A percentile compares a stretch with the other conserved stretches of the same genome.
Evolutionary conservation across 805 yeast genomes (phyloP).

Genomic region (Cyberlindnera americana): DNA sequence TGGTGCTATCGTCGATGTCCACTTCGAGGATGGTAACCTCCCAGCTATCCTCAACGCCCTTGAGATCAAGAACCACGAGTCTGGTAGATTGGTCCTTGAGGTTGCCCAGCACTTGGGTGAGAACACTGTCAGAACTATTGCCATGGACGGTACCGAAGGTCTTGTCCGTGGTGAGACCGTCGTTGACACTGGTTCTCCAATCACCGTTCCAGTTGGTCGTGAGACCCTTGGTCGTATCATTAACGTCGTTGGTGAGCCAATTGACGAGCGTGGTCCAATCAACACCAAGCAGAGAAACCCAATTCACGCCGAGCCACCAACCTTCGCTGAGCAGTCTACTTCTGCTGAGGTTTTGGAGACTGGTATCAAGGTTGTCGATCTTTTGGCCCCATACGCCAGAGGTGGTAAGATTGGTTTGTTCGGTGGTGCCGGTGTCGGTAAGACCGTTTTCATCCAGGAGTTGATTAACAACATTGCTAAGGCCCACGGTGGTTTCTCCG

Average conservation of each 20-base stretch:
- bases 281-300: constrained; percentile 91
- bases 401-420: constrained; percentile 99
- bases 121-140: constrained; percentile 99
- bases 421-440: constrained; percentile 99
- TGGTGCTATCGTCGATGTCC: constrained; percentile 99
- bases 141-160: constrained; percentile 99
- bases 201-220: constrained; percentile 98
- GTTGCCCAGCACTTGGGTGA: constrained; percentile 99
- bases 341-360: constrained; percentile 98
- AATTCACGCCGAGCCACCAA: constrained; percentile 97
- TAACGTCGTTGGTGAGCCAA: constrained; percentile 99
- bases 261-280: constrained; percentile 99
- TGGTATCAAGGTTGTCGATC: constrained; percentile 99
- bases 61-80: constrained; percentile 73
- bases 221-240: constrained; percentile 98
- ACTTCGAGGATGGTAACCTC: constrained; percentile 94
- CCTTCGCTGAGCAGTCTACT: constrained; percentile 96
- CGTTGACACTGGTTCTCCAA: constrained; percentile 95
- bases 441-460: constrained; percentile 99
- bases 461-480: constrained; percentile 99
- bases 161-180: constrained; percentile 95
- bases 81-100: constrained; percentile 87
- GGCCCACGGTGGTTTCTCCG: constrained; percentile 99
- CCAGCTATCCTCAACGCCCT: constrained; percentile 98
- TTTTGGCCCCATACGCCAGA: constrained; percentile 99